Evolutionary conservation across 2,329 filamentous ascomycete genomes (phyloP).

Genomic region (Phialophora chinensis): DNA sequence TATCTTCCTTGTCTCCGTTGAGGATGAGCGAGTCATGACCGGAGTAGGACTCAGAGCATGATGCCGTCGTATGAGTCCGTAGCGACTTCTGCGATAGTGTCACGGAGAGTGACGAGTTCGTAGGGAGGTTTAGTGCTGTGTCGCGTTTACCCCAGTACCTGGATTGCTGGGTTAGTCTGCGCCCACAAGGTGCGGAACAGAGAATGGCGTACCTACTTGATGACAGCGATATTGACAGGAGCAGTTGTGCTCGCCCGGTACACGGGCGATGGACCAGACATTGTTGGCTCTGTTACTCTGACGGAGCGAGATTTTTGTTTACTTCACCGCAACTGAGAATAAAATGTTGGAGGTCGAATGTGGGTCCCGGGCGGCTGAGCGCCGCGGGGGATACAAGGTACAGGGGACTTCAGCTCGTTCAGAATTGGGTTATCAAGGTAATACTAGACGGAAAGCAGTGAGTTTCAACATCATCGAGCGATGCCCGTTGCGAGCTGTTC

Average conservation of each 20-base stretch:
- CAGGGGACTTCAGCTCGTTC: not conserved
- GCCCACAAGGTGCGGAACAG: slow-evolving; percentile 4
- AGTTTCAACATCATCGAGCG: not conserved
- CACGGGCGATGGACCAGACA: slow-evolving; percentile 51
- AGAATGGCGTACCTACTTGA: slow-evolving; percentile 41
- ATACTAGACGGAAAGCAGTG: not conserved
- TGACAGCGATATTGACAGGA: slow-evolving; percentile 50
- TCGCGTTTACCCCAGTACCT: slow-evolving; percentile 98
- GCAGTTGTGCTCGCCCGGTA: slow-evolving; percentile 95
- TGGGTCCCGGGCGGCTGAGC: not conserved
- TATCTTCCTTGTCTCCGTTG: slow-evolving; percentile 82
- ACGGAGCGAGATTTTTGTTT: not conserved
- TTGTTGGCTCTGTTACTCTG: slow-evolving; percentile 19
- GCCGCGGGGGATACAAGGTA: not conserved
- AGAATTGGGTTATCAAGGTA: not conserved
- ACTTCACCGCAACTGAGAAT: slow-evolving; percentile 9
- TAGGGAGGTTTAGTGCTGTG: slow-evolving; percentile 89
- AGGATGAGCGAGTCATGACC: slow-evolving; percentile 74
- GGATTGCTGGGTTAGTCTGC: slow-evolving; percentile 15
- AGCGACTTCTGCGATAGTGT: slow-evolving; percentile 94
- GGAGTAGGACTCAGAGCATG: slow-evolving; percentile 77
- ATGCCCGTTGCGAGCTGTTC: not conserved
- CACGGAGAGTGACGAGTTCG: slow-evolving; percentile 96
- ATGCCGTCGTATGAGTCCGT: slow-evolving; percentile 93
- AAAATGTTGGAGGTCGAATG: slow-evolving; percentile 6